Evolutionary conservation across 176 grass and related monocot genomes (phyloP), one percentile per base, ranked within the genome.

Genomic region (Oryza meyeriana): DNA sequence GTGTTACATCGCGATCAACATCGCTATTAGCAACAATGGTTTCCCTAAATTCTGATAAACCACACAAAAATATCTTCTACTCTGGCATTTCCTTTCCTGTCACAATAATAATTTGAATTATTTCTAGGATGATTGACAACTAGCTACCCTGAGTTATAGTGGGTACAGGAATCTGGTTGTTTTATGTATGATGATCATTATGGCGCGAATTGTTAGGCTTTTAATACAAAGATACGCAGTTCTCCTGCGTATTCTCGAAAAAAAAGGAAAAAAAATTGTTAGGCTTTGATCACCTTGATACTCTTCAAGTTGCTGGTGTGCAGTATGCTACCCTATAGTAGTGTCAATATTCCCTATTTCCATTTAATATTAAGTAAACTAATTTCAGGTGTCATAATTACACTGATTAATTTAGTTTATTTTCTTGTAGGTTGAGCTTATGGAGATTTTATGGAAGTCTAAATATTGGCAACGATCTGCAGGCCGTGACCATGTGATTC

Each of bases 401-500:
- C 55, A 83, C 24, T 55, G 10, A 73, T 61, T 58, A 10, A 68
- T 78, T 18, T 4, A 66, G 55, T 72, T 41, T 68, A 73, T 69
- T 11, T 71, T 62, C 44, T 29, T 81, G 80, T 48, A 99, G 93
- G 87, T 92, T 85, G 96, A 95, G 45, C 83, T 99, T 84, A 71
- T 99, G 85, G 87, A 93, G 44, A 88, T 98, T 86, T 73, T 98
- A 64, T 71, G 80, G 75, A 91, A 91, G 68, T 99, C 96, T 58
- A 88, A 91, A 81, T 94, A 91, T 75, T 99, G 93, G 90, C 87
- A 95, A 82, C 70, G 68, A 41, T 99, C 93, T 36, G 82, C 58
- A 0, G 96, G 96, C 9, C 82, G 83, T 81, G 96, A 95, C 70
- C 96, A 93, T 22, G 89, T 95, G 72, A 91, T 98, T 72, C 96